Percentiles rank a stretch among this genome's conserved stretches.
Evolutionary conservation across 495 filamentous ascomycete species (phyloP).

Genomic region (Hypoxylon lenormandii): DNA sequence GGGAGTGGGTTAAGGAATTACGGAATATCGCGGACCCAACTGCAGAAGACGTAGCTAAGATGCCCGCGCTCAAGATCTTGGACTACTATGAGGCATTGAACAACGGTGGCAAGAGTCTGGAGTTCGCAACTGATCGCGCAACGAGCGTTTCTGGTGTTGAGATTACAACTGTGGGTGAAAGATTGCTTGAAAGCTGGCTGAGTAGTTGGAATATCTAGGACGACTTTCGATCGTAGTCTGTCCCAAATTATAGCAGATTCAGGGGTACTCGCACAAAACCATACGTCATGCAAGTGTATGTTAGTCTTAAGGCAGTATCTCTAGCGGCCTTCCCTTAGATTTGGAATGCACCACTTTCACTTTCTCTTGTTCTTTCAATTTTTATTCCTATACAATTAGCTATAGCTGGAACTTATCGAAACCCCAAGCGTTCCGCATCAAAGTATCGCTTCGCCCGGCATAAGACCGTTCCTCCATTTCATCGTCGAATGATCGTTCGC

Average conservation of each 20-base stretch:
- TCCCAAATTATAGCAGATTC: no score
- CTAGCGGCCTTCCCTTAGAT: no score
- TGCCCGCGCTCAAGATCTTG: slow-evolving; percentile 25
- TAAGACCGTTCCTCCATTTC: slow-evolving; percentile 48
- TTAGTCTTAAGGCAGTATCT: no score
- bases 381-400: no score
- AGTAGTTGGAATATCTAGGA: not conserved
- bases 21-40: slow-evolving; percentile 7
- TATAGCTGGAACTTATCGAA: no score
- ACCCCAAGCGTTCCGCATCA: slow-evolving; percentile 23
- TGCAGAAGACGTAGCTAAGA: slow-evolving; percentile 2
- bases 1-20: slow-evolving; percentile 10
- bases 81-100: slow-evolving; percentile 15
- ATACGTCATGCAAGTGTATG: no score
- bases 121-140: not conserved
- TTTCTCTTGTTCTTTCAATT: no score
- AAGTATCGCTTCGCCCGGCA: slow-evolving; percentile 50
- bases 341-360: no score
- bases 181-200: not conserved
- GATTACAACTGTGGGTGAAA: not conserved
- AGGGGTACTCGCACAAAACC: no score
- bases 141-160: not conserved
- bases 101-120: not conserved
- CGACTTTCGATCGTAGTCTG: not conserved
- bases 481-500: slow-evolving; percentile 53